Evolutionary conservation across 441 rosid genomes (phyloP).

Genomic region (Macaranga tanarius): DNA sequence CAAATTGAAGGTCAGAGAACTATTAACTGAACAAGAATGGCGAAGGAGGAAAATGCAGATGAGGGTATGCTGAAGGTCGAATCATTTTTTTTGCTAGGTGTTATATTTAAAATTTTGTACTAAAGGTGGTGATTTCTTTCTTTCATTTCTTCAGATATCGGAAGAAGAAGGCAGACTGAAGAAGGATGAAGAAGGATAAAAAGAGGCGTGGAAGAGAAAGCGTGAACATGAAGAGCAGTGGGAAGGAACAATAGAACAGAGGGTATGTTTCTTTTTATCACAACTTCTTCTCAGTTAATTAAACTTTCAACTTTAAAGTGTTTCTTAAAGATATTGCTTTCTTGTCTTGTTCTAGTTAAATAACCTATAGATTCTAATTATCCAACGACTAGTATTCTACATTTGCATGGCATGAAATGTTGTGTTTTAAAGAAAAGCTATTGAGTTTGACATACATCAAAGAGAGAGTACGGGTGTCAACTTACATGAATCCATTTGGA

Average conservation of each 20-base stretch:
- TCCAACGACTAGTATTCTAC: neutral
- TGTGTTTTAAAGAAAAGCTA: neutral
- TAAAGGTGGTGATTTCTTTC: conserved; percentile 14
- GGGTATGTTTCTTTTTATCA: conserved; percentile 47
- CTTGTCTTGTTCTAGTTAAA: neutral
- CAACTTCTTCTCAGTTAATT: neutral
- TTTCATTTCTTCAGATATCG: conserved; percentile 58
- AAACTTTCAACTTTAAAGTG: neutral
- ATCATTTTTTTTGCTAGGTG: conserved; percentile 7
- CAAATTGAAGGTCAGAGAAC: conserved; percentile 87
- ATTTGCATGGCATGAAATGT: neutral
- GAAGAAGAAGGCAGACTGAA: conserved; percentile 97
- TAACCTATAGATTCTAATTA: neutral
- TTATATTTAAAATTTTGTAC: conserved; percentile 10
- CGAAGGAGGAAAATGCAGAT: conserved; percentile 96
- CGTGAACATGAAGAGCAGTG: conserved; percentile 98
- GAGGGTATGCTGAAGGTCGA: conserved; percentile 60
- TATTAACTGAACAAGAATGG: conserved; percentile 97
- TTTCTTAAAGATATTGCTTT: neutral
- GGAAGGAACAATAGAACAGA: conserved; percentile 95
- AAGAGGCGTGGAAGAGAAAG: conserved; percentile 93
- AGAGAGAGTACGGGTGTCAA: neutral
- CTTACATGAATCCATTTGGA: neutral
- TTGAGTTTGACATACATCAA: neutral
- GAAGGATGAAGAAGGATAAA: conserved; percentile 94